phyloP scores from a whole-genome alignment of 164 flowering plant genomes.

The Saururus chinensis region DNA sequence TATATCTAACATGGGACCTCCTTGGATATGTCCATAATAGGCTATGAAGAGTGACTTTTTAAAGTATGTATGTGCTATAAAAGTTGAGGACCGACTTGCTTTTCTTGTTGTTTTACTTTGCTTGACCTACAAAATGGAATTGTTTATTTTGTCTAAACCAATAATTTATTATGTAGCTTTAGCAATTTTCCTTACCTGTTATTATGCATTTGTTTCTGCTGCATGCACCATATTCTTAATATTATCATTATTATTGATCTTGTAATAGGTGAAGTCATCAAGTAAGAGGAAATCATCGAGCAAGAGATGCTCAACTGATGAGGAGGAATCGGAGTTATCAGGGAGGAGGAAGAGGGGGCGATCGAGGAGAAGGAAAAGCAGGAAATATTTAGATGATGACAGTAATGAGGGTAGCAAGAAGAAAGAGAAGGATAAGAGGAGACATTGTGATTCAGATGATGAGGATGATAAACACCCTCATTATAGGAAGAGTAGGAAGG shows the following conservation, averaged over 20 bases:
- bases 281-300: constrained; percentile 10
- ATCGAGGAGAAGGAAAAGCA: constrained; percentile 12
- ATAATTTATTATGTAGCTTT: not conserved
- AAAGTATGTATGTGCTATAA: too few relatives aligned
- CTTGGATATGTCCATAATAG: too few relatives aligned
- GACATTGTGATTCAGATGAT: constrained; percentile 39
- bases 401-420: not conserved
- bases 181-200: not conserved
- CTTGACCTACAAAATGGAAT: not conserved
- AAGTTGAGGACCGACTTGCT: too few relatives aligned
- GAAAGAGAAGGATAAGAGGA: not conserved
- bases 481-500: constrained; percentile 38
- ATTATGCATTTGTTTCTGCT: not conserved
- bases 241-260: not conserved
- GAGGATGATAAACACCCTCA: not conserved
- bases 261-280: not conserved
- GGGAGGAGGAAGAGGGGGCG: constrained; percentile 10
- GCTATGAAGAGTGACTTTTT: too few relatives aligned
- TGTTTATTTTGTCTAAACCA: not conserved
- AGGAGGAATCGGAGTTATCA: constrained; percentile 16
- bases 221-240: not conserved
- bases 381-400: constrained; percentile 22
- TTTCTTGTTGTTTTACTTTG: too few relatives aligned
- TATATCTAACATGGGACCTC: too few relatives aligned
- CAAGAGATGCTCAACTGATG: constrained; percentile 21